These are phyloP conservation scores for Penicillium sclerotigenum DNA, from an alignment of 2,329 filamentous ascomycete genomes.

Conservation along the genomic window DNA sequence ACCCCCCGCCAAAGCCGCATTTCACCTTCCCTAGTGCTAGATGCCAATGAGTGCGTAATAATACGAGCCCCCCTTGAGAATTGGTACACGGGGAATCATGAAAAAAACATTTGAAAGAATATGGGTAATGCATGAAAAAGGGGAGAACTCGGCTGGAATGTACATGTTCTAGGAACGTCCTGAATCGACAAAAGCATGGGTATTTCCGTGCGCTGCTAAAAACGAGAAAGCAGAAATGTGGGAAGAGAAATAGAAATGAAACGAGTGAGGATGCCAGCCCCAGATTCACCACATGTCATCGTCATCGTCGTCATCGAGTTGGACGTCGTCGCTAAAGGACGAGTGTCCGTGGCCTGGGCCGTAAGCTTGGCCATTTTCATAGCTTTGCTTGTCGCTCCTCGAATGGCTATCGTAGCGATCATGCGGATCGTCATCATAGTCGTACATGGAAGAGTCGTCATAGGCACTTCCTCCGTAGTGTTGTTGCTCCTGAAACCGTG, in stretches of 20 bases:
- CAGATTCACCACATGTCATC: conserved; percentile 49
- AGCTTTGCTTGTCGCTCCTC: conserved; percentile 37
- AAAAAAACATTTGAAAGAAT: background rate
- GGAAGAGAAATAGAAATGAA: conserved; percentile 12
- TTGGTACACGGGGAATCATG: background rate
- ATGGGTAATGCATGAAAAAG: conserved; percentile 2
- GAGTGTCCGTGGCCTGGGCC: conserved; percentile 39
- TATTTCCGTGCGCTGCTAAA: conserved; percentile 31
- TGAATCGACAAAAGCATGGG: conserved; percentile 29
- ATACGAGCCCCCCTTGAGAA: background rate
- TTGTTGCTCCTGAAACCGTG: conserved; percentile 25
- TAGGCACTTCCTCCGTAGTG: conserved; percentile 44
- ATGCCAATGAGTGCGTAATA: background rate
- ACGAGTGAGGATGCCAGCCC: conserved; percentile 20
- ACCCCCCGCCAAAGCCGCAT: background rate
- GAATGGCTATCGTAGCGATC: conserved; percentile 39
- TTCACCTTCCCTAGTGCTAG: background rate
- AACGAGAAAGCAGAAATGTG: conserved; percentile 24
- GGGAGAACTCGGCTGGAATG: conserved; percentile 20
- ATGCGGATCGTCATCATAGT: conserved; percentile 47
- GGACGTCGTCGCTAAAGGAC: conserved; percentile 41
- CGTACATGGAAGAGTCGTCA: conserved; percentile 53
- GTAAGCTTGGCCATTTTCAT: conserved; percentile 40
- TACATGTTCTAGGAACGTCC: conserved; percentile 30
- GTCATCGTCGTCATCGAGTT: conserved; percentile 45